Conservation (phyloP, 139 green algal species). For the Pycnococcus provasolii region DNA sequence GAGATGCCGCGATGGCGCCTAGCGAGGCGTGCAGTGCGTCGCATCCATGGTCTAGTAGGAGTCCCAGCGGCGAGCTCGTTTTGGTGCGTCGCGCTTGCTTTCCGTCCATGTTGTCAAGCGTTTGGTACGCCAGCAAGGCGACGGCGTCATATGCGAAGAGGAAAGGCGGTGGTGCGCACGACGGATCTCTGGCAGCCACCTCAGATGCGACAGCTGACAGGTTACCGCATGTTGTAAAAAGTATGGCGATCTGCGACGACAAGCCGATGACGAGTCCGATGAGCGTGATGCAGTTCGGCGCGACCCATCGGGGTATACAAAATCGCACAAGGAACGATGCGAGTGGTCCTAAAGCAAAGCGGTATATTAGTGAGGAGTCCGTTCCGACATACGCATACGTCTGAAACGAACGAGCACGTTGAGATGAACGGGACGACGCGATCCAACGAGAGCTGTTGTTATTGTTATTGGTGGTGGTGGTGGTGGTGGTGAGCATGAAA, state of each 20-base stretch:
- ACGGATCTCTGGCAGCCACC: not conserved
- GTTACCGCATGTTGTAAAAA: too few species aligned
- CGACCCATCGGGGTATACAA: slow-evolving; percentile 52
- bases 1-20: not conserved
- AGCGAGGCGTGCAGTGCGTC: slow-evolving; percentile 23
- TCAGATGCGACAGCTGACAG: not conserved
- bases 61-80: slow-evolving; percentile 75
- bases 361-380: too few species aligned
- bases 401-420: too few species aligned
- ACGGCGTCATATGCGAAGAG: slow-evolving; percentile 42
- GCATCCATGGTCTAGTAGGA: slow-evolving; percentile 88
- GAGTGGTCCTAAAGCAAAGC: too few species aligned
- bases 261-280: slow-evolving; percentile 30
- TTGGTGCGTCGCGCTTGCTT: slow-evolving; percentile 78
- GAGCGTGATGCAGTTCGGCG: slow-evolving; percentile 88
- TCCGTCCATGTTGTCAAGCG: slow-evolving; percentile 83
- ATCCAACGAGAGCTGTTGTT: too few species aligned
- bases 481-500: too few species aligned
- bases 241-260: too few species aligned
- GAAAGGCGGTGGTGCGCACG: slow-evolving; percentile 45
- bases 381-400: too few species aligned
- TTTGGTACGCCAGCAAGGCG: slow-evolving; percentile 53
- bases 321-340: too few species aligned
- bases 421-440: too few species aligned
- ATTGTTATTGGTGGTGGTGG: too few species aligned